These are phyloP conservation scores for Vigna radiata DNA, from an alignment of 306 rosid species.

Conservation along the genomic window DNA sequence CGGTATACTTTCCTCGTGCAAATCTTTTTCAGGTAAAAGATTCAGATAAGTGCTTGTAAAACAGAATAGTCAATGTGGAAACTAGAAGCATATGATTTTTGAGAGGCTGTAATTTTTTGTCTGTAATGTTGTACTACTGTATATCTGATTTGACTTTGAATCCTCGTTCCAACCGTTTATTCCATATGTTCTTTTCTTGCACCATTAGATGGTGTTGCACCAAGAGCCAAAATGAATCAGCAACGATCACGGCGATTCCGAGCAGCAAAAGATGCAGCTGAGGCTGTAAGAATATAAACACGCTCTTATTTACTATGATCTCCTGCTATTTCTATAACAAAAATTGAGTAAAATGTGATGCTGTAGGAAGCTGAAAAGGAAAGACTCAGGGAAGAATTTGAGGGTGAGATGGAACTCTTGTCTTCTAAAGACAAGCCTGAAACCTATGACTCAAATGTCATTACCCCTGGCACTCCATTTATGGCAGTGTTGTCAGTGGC, in stretches of 20 bases:
- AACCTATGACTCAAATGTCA: slow-evolving; percentile 88
- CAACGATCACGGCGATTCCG: slow-evolving; percentile 96
- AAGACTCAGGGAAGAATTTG: slow-evolving; percentile 77
- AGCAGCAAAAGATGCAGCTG: slow-evolving; percentile 98
- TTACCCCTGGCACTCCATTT: slow-evolving; percentile 96
- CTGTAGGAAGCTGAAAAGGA: slow-evolving; percentile 95
- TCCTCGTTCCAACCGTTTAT: slow-evolving; percentile 36
- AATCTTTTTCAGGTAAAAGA: slow-evolving; percentile 25
- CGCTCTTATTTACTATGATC: slow-evolving; percentile 34
- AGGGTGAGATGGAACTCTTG: slow-evolving; percentile 62
- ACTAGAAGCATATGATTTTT: slow-evolving; percentile 1
- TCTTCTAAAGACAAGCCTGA: slow-evolving; percentile 70
- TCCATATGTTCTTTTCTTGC: background rate
- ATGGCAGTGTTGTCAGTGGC: slow-evolving; percentile 89
- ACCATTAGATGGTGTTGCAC: slow-evolving; percentile 90
- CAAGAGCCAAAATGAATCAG: slow-evolving; percentile 99
- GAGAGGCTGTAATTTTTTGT: slow-evolving; percentile 8
- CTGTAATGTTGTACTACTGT: background rate
- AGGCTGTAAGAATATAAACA: slow-evolving; percentile 70
- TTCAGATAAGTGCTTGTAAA: slow-evolving; percentile 33
- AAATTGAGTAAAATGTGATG: slow-evolving; percentile 36
- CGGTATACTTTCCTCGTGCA: slow-evolving; percentile 23
- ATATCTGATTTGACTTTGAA: slow-evolving; percentile 9
- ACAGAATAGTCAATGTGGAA: slow-evolving; percentile 6
- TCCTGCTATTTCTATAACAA: slow-evolving; percentile 32